Conservation (phyloP, 2,329 filamentous ascomycete genomes). For the Hypoxylon sp. region DNA sequence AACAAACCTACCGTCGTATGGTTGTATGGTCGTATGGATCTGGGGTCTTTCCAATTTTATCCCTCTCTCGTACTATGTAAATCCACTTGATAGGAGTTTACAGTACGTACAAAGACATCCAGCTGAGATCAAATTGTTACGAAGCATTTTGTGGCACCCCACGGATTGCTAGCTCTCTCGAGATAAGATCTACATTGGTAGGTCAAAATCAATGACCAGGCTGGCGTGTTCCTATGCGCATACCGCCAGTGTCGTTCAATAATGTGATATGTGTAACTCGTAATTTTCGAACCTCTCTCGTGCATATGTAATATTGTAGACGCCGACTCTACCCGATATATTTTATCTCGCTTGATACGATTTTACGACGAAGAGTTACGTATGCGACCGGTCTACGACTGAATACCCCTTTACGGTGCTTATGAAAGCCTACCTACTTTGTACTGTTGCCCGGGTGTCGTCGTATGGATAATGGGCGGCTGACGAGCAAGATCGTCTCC, state of each 20-base stretch:
- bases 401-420: background rate
- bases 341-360: constrained; percentile 6
- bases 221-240: constrained; percentile 9
- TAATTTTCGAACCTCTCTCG: constrained; percentile 14
- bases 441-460: background rate
- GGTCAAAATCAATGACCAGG: constrained; percentile 14
- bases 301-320: constrained; percentile 15
- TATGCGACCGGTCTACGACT: constrained; percentile 11
- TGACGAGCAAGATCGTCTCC: constrained; percentile 20
- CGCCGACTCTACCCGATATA: constrained; percentile 10
- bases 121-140: background rate
- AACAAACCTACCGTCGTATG: constrained; percentile 15
- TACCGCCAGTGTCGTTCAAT: constrained; percentile 26
- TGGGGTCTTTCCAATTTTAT: constrained; percentile 29
- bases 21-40: constrained; percentile 12
- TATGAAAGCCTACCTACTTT: background rate
- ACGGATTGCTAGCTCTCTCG: background rate
- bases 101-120: background rate
- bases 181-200: constrained; percentile 8
- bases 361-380: constrained; percentile 6
- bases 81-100: background rate
- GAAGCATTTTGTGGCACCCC: background rate
- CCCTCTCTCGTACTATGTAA: background rate
- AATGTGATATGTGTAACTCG: constrained; percentile 24
- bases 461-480: background rate